Evolutionary conservation across 1,284 basidiomycete species (phyloP).

Genomic region (Stereum hirsutum): DNA sequence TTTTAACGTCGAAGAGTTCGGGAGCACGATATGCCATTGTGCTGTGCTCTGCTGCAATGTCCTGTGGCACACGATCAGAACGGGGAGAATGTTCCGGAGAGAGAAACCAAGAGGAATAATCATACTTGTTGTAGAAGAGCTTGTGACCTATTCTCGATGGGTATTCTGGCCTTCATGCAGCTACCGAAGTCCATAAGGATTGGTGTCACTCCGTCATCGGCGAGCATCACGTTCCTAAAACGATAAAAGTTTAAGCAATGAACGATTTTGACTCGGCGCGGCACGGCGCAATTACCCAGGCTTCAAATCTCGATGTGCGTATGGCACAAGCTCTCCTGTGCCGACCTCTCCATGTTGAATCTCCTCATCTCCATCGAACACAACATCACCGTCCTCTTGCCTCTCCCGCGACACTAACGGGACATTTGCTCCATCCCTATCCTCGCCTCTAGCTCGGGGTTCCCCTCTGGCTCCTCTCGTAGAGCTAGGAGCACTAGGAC

Average conservation of each 20-base stretch:
- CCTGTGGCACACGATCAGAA: conserved; percentile 31
- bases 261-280: neutral
- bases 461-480: too few relatives aligned
- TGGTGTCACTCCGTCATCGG: conserved; percentile 78
- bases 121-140: conserved; percentile 77
- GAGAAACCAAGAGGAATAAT: neutral
- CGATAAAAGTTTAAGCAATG: neutral
- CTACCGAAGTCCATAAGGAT: conserved; percentile 99
- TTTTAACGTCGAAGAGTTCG: conserved; percentile 93
- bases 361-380: conserved; percentile 78
- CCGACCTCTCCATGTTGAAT: conserved; percentile 23
- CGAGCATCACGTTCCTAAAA: conserved; percentile 88
- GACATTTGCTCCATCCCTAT: too few relatives aligned
- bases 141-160: conserved; percentile 73
- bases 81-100: neutral
- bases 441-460: too few relatives aligned
- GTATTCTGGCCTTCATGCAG: conserved; percentile 71
- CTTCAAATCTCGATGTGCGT: conserved; percentile 96
- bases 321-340: conserved; percentile 60
- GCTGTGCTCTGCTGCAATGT: conserved; percentile 90
- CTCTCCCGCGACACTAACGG: conserved; percentile 44
- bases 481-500: conserved; percentile 26
- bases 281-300: conserved; percentile 91
- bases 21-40: conserved; percentile 96
- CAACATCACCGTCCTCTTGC: conserved; percentile 45